Base-by-base conservation (phyloP, 768 basidiomycete species). In the Hysterangium stoloniferum region DNA sequence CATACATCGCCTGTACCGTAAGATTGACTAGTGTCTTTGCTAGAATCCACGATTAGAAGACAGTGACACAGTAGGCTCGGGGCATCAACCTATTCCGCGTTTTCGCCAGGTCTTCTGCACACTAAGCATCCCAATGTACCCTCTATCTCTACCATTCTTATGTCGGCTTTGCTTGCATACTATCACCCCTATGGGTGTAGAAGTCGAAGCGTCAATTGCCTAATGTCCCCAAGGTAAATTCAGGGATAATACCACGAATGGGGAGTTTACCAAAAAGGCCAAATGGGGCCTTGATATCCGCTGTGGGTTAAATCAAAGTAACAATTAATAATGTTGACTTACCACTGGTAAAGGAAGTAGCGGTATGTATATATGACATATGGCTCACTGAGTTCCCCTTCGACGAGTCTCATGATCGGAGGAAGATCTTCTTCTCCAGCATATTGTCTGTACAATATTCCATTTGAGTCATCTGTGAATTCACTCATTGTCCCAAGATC, bases 111-210 rank as follows among this genome's bases (percentile, higher is more conserved):
- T 67, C 65, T 82, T 83, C 65, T 78, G 76, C 25, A 97, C 92
- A 61, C 89, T 91, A 49, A 98, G 78, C 96, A 98, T 98, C 32
- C 94, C 96, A 52, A 99, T 95, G 64, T 99, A 99, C 12, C 96
- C 96, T 62, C 96, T 69, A 63, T 92, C 89, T 8, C 79, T 71
- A 33, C 71, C 68, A 55, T 84, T 77, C 49, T 73, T 73, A 68
- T 98, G 96, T 64, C 78, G 74, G 59, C 92, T 92, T 68, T 96
- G 95, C 73, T 98, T 99, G 78, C 92, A 96, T 19, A 99, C 86
- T 54, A 99, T 90, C 13, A 90, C 89, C 25, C 91, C 96, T 54
- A 98, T 78, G 15, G 93, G 88, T 24, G 68, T 69, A 8, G 71
- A 62, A 40, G 74, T 68, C 53, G 62, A 68, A 0, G 83, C 74